A percentile compares a stretch with the other conserved stretches of the same genome.
phyloP scores from a whole-genome alignment of 345 rosid genomes.

The Salix purpurea region DNA sequence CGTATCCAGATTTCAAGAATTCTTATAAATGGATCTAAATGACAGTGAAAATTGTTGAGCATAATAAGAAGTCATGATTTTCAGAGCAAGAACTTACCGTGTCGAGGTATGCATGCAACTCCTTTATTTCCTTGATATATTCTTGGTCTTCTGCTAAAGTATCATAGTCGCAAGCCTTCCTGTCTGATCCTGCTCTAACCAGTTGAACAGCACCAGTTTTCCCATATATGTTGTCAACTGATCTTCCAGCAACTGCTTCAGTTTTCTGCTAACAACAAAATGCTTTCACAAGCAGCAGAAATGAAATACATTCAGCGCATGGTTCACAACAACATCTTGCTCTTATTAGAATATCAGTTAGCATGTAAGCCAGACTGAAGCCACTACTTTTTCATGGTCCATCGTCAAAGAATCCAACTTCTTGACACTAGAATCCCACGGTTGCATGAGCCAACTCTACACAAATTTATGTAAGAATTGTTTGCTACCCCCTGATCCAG shows the following conservation, averaged over 20 bases:
- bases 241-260: background rate
- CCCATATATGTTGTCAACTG: background rate
- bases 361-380: background rate
- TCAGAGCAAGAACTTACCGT: slow-evolving; percentile 12
- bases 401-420: background rate
- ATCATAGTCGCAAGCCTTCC: background rate
- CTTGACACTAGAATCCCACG: background rate
- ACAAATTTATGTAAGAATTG: background rate
- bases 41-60: background rate
- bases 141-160: slow-evolving; percentile 10
- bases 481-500: background rate
- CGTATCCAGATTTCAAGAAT: background rate
- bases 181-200: background rate
- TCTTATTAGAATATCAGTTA: background rate
- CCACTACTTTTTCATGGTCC: background rate
- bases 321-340: background rate
- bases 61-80: background rate
- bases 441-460: background rate
- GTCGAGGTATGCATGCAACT: slow-evolving; percentile 34
- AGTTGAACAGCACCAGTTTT: background rate
- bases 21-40: background rate
- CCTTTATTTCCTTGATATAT: slow-evolving; percentile 17
- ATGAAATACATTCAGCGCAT: background rate
- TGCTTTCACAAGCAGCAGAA: background rate
- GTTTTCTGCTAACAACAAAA: background rate